A percentile compares a stretch with the other conserved stretches of the same genome.
phyloP scores from a whole-genome alignment of 805 yeast species.

The Hanseniaspora hatyaiensis region DNA sequence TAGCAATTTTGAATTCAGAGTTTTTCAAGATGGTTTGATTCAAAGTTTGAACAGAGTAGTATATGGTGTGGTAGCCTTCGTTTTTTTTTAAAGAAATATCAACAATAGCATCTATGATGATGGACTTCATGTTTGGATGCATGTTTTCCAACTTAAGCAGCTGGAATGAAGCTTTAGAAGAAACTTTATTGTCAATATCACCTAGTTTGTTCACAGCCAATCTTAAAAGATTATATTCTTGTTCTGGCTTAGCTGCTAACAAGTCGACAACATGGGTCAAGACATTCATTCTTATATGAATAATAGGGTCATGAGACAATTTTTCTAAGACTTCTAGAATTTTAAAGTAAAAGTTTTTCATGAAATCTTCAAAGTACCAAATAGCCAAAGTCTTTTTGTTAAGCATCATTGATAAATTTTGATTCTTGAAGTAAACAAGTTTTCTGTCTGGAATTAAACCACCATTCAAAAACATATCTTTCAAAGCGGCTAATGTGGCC shows the following conservation, averaged over 20 bases:
- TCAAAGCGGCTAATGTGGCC: conserved; percentile 78
- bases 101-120: conserved; percentile 65
- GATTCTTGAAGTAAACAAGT: conserved; percentile 66
- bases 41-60: conserved; percentile 75
- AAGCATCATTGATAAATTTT: conserved; percentile 39
- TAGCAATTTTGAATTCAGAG: conserved; percentile 70
- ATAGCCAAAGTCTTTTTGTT: conserved; percentile 51
- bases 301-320: conserved; percentile 81
- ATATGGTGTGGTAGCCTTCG: conserved; percentile 76
- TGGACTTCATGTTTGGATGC: conserved; percentile 90
- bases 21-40: conserved; percentile 84
- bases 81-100: conserved; percentile 66
- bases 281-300: conserved; percentile 70
- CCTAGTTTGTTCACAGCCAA: conserved; percentile 90
- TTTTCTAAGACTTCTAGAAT: conserved; percentile 66
- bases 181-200: conserved; percentile 80
- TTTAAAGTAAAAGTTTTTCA: conserved; percentile 65
- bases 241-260: conserved; percentile 82
- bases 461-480: conserved; percentile 77
- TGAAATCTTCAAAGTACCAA: conserved; percentile 79
- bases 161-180: conserved; percentile 76
- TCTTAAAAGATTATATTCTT: conserved; percentile 79
- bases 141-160: conserved; percentile 70
- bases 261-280: conserved; percentile 69
- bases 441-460: conserved; percentile 71